A percentile compares a stretch with the other conserved stretches of the same genome.
phyloP scores from a whole-genome alignment of 495 filamentous ascomycete genomes.

The Trichoderma virens region DNA sequence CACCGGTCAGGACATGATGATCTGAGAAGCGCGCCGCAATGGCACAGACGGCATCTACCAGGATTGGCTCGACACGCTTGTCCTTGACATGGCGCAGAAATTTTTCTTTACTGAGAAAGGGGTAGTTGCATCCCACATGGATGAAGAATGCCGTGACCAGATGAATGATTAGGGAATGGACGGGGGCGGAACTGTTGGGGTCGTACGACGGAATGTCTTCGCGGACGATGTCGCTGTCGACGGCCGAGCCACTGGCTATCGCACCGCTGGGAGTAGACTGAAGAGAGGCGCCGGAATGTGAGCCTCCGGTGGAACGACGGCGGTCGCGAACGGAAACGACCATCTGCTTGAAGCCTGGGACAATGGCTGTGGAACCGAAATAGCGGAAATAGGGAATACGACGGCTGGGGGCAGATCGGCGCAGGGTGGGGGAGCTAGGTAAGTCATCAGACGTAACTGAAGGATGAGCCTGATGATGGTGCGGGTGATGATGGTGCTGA shows the following conservation, averaged over 20 bases:
- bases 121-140: constrained; percentile 74
- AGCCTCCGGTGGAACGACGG: constrained; percentile 30
- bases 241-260: constrained; percentile 21
- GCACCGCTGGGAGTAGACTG: constrained; percentile 15
- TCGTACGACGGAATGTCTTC: constrained; percentile 77
- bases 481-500: constrained; percentile 11
- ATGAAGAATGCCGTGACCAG: constrained; percentile 71
- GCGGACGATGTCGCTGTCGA: constrained; percentile 30
- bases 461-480: constrained; percentile 16
- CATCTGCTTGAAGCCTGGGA: constrained; percentile 89
- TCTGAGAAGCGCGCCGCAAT: constrained; percentile 74
- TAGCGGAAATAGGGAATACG: constrained; percentile 84
- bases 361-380: constrained; percentile 82
- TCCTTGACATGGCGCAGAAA: constrained; percentile 65
- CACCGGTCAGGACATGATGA: constrained; percentile 51
- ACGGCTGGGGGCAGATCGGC: constrained; percentile 31
- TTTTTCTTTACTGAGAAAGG: constrained; percentile 61
- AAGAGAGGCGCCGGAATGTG: constrained; percentile 35
- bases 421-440: constrained; percentile 9
- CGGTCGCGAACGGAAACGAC: constrained; percentile 54
- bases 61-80: constrained; percentile 71
- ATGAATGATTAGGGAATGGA: constrained; percentile 63
- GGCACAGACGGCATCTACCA: constrained; percentile 80
- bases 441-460: background rate
- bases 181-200: constrained; percentile 54